Evolutionary conservation across 2,329 filamentous ascomycete genomes (phyloP).

Genomic region (Cryphonectria nitschkei): DNA sequence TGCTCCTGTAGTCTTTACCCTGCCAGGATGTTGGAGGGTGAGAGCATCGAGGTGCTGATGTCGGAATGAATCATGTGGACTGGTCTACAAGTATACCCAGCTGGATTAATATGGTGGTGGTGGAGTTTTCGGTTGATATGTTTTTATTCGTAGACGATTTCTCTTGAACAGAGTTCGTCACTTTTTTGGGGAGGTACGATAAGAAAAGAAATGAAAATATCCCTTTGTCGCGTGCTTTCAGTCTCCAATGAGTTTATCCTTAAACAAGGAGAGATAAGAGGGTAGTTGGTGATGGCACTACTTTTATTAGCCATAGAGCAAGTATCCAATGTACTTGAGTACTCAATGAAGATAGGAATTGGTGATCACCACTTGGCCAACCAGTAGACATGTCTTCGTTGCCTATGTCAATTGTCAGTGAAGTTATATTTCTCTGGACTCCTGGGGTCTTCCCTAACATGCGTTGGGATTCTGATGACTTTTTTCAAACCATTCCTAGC

Average conservation of each 20-base stretch:
- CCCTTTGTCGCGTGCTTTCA: neutral
- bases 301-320: too few species aligned
- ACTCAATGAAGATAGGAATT: too few species aligned
- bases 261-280: neutral
- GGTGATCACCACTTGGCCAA: too few species aligned
- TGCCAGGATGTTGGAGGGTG: slow-evolving; percentile 27
- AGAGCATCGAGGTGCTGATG: neutral
- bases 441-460: too few species aligned
- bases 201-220: neutral
- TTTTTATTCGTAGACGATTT: neutral
- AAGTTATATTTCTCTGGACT: too few species aligned
- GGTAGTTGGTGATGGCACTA: too few species aligned
- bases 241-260: neutral
- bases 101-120: neutral
- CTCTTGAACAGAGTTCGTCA: neutral
- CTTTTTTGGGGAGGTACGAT: neutral
- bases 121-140: slow-evolving; percentile 9
- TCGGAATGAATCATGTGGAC: neutral
- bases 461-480: too few species aligned
- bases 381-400: too few species aligned
- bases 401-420: too few species aligned
- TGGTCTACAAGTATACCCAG: neutral
- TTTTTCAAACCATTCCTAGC: too few species aligned
- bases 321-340: too few species aligned
- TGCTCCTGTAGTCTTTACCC: slow-evolving; percentile 45